Conservation (phyloP, 2,329 filamentous ascomycete species). For the Cordyceps cicadae region DNA sequence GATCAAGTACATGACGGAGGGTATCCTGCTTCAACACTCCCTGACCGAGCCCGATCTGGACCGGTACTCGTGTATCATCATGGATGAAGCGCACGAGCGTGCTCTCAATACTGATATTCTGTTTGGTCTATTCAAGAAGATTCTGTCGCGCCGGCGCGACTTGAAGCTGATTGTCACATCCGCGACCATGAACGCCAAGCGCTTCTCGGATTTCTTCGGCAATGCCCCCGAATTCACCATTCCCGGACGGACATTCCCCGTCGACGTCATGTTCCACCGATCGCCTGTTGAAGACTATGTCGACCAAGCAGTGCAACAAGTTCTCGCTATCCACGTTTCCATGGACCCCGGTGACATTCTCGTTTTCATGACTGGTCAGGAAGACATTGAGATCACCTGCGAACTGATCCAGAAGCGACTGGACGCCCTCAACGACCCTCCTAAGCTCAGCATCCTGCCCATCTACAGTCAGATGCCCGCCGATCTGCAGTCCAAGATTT, state of each 20-base stretch:
- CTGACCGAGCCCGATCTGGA: conserved; percentile 88
- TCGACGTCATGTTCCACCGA: conserved; percentile 91
- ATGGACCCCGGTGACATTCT: conserved; percentile 90
- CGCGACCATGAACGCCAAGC: conserved; percentile 95
- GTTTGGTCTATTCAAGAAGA: conserved; percentile 97
- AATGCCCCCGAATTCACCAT: conserved; percentile 96
- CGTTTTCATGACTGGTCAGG: conserved; percentile 98
- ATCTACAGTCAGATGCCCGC: conserved; percentile 99
- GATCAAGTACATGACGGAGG: conserved; percentile 99
- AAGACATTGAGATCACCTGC: conserved; percentile 96
- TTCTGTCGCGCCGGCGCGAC: conserved; percentile 78
- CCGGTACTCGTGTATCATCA: conserved; percentile 96
- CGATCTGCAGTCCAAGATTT: conserved; percentile 95
- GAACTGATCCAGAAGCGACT: conserved; percentile 84
- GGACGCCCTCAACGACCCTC: conserved; percentile 83
- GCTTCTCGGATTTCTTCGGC: conserved; percentile 92
- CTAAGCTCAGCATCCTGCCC: conserved; percentile 86
- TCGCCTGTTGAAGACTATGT: conserved; percentile 97
- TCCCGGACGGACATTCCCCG: conserved; percentile 90
- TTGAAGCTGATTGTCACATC: conserved; percentile 96
- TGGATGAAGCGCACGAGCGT: conserved; percentile 98
- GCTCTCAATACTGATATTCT: conserved; percentile 94
- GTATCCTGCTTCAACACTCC: conserved; percentile 86
- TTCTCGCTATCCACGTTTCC: conserved; percentile 90
- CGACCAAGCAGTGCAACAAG: conserved; percentile 91